Conservation (phyloP, 495 filamentous ascomycete species). For the Aspergillus ostianus region DNA sequence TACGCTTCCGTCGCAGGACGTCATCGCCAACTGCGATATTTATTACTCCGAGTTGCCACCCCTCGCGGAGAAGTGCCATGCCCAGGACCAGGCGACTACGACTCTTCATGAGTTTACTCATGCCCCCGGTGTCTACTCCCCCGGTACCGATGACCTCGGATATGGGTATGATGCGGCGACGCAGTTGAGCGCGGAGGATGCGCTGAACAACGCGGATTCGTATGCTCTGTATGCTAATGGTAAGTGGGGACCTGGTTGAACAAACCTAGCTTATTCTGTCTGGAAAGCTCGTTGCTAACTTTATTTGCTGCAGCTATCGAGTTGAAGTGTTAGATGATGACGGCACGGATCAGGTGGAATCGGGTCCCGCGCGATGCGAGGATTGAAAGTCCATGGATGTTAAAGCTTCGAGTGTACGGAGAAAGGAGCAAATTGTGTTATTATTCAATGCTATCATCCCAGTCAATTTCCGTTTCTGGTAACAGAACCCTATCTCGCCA, state of each 20-base stretch:
- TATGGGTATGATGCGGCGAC: constrained; percentile 57
- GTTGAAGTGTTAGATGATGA: not conserved
- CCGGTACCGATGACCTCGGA: constrained; percentile 55
- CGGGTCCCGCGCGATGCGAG: too few species aligned
- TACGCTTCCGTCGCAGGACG: constrained; percentile 50
- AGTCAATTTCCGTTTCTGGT: not conserved
- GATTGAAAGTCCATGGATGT: not conserved
- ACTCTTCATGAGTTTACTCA: constrained; percentile 64
- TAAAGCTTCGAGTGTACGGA: not conserved
- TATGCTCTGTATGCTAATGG: constrained; percentile 62
- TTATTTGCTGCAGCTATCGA: not conserved
- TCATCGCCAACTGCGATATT: constrained; percentile 56
- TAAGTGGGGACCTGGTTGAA: too few species aligned
- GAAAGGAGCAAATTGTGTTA: not conserved
- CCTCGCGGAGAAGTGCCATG: constrained; percentile 48
- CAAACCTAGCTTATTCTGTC: too few species aligned
- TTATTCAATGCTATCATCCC: not conserved
- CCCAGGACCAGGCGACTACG: constrained; percentile 59
- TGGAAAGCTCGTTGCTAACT: not conserved
- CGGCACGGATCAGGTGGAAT: not conserved
- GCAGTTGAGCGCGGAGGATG: constrained; percentile 39
- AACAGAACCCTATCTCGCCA: not conserved
- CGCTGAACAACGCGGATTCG: constrained; percentile 61
- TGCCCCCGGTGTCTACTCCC: constrained; percentile 51
- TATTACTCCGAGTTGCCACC: constrained; percentile 51